Base-by-base conservation (phyloP, 2,329 filamentous ascomycete species). In the Sarocladium oryzae region DNA sequence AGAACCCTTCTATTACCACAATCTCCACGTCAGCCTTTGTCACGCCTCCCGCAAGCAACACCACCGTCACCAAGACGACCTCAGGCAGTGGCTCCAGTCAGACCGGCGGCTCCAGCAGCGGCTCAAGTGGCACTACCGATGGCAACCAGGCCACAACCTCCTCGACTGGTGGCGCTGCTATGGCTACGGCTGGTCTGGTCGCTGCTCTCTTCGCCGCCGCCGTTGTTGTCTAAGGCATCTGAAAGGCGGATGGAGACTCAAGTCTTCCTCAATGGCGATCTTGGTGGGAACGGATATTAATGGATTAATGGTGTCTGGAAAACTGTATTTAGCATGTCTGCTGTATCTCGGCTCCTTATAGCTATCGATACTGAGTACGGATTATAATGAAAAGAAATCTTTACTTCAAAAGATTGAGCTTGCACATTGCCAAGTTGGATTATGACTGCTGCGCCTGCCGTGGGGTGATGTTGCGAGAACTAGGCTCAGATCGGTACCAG, bases 131-230 rank as follows among this genome's bases (percentile, higher is more conserved):
- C 35, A 23, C 7, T 26, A 23, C 16, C 33, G 51, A 32, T 37
- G 46, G 30, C 16, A 26, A 33, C 4, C 7, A 40, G 10, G 33
- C 33, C 15, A 45, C 40, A 4, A 45, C 24, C n/a, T 26, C 40
- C 21, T 26, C 21, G 4, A 43, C 43, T 21, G 36, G 18, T 43
- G 41, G 23, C 20, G 49, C 32, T 15, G 32, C 38, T 18, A 52
- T 41, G 51, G 49, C 51, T 23, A 43, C 37, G 18, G 51, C 41
- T 32, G 53, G 51, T 32, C 36, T 51, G 6, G 51, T 36, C 21
- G 48, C 41, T 2, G 53, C 57, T 66, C 18, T 57, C 66, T 5
- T 54, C 20, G 53, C 53, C 20, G 51, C 40, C 24, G 23, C 50
- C 23, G 33, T 49, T 20, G 53, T 50, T 40, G 46, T 54, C 37